phyloP scores from a whole-genome alignment of 305 asterid species.

The Fraxinus nigra region DNA sequence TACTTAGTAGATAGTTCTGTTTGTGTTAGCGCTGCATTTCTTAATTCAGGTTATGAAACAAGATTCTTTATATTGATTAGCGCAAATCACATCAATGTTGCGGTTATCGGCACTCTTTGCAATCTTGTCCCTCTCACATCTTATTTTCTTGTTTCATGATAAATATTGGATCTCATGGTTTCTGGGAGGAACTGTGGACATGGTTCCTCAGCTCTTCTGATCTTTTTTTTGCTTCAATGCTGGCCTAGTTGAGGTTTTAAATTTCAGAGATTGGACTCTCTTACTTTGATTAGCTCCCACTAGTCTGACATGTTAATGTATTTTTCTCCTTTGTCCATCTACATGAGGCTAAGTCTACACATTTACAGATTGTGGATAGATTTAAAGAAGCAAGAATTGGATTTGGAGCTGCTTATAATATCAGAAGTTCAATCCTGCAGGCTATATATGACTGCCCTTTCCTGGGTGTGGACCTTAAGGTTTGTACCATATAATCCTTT shows the following conservation, averaged over 20 bases:
- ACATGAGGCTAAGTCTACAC: conserved; percentile 26
- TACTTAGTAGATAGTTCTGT: conserved; percentile 10
- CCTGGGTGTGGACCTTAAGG: conserved; percentile 71
- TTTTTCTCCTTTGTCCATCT: conserved; percentile 16
- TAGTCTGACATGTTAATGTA: background rate
- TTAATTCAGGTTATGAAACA: background rate
- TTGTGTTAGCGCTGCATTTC: background rate
- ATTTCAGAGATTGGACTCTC: background rate
- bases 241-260: background rate
- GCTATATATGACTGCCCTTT: conserved; percentile 88
- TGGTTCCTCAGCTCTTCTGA: background rate
- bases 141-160: background rate
- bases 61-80: background rate
- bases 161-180: background rate
- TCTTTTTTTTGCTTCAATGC: background rate
- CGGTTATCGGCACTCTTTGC: background rate
- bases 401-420: conserved; percentile 73
- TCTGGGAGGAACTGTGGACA: background rate
- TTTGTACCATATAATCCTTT: conserved; percentile 22
- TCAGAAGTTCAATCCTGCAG: conserved; percentile 63
- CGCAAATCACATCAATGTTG: background rate
- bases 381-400: conserved; percentile 74
- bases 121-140: background rate
- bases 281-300: background rate
- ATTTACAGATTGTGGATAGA: conserved; percentile 63